phyloP scores from a whole-genome alignment of 306 rosid species.

The Benincasa hispida region DNA sequence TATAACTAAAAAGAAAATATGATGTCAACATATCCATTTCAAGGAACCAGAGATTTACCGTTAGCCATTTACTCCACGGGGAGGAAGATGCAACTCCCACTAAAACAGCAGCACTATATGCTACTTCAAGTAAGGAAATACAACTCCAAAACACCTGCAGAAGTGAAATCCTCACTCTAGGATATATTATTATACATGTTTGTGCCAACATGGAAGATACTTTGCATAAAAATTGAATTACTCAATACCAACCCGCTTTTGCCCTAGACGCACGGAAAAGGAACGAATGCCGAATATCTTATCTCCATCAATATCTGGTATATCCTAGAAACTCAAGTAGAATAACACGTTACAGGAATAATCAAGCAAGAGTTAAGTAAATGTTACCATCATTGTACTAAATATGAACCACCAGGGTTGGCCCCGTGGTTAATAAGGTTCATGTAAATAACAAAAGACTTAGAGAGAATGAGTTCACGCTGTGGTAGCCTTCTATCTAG shows the following conservation, averaged over 20 bases:
- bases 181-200: background rate
- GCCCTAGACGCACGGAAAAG: constrained; percentile 83
- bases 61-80: constrained; percentile 60
- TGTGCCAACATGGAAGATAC: constrained; percentile 4
- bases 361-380: constrained; percentile 1
- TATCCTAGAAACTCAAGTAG: constrained; percentile 39
- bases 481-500: background rate
- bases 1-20: background rate
- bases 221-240: constrained; percentile 8
- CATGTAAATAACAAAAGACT: background rate
- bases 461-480: background rate
- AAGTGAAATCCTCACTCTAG: background rate
- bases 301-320: constrained; percentile 97
- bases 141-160: constrained; percentile 88
- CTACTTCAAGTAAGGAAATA: constrained; percentile 72
- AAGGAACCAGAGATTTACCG: constrained; percentile 38
- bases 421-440: background rate
- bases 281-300: constrained; percentile 67
- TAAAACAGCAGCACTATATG: constrained; percentile 59
- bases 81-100: constrained; percentile 64
- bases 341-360: background rate
- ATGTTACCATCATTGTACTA: background rate
- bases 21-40: background rate
- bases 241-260: constrained; percentile 45
- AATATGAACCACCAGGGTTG: background rate